phyloP scores from a whole-genome alignment of 306 rosid species.

The Acacia crassicarpa region DNA sequence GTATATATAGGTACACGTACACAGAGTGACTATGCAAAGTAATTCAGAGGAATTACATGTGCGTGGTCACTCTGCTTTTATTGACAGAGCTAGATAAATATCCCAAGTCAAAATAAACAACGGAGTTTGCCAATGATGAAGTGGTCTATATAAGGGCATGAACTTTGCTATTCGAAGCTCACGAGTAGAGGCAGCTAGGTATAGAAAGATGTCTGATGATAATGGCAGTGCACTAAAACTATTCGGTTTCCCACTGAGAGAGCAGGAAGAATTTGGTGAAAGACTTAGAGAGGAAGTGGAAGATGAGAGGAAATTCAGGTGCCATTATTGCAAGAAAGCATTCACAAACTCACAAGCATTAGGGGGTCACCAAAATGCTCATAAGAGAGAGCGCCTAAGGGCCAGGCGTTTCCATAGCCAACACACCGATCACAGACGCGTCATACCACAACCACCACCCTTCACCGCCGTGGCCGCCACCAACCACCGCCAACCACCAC shows the following conservation, averaged over 20 bases:
- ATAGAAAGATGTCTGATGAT: slow-evolving; percentile 32
- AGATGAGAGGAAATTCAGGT: slow-evolving; percentile 52
- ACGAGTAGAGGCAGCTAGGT: neutral
- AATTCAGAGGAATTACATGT: neutral
- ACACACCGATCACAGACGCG: slow-evolving; percentile 8
- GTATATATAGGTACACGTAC: neutral
- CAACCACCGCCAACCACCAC: neutral
- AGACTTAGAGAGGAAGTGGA: slow-evolving; percentile 6
- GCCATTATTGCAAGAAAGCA: slow-evolving; percentile 61
- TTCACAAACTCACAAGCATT: slow-evolving; percentile 68
- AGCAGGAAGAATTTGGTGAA: slow-evolving; percentile 32
- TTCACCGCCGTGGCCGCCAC: neutral
- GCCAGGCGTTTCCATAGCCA: slow-evolving; percentile 49
- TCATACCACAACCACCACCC: neutral
- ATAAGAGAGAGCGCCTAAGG: slow-evolving; percentile 74
- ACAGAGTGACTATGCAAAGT: neutral
- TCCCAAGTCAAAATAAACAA: neutral
- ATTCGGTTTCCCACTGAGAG: slow-evolving; percentile 58
- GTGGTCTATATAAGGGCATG: slow-evolving; percentile 12
- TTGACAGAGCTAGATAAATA: neutral
- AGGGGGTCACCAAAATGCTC: slow-evolving; percentile 85
- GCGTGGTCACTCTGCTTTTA: neutral
- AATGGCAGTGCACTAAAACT: slow-evolving; percentile 40
- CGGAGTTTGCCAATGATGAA: neutral
- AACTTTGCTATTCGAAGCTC: neutral